Evolutionary conservation across 2,329 filamentous ascomycete species (phyloP).

Genomic region (Verruconis gallopava): DNA sequence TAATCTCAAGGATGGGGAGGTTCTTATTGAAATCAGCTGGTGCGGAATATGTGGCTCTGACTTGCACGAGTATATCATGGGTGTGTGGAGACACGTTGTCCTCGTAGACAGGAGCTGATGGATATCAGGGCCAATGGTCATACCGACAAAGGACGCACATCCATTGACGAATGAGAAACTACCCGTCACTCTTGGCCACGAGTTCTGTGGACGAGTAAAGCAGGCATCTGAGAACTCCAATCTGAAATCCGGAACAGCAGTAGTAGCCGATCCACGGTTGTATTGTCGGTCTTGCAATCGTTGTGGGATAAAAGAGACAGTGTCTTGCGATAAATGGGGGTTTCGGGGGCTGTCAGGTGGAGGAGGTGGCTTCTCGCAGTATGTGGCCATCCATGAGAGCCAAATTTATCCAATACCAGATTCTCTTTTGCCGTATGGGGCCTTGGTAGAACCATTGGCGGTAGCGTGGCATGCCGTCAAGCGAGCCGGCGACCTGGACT

Average conservation of each 20-base stretch:
- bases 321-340: conserved; percentile 16
- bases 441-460: conserved; percentile 20
- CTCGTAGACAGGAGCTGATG: not conserved
- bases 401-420: conserved; percentile 17
- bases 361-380: conserved; percentile 18
- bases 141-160: conserved; percentile 15
- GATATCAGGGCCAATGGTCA: conserved; percentile 13
- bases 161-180: conserved; percentile 14
- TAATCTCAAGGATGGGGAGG: conserved; percentile 16
- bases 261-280: conserved; percentile 20
- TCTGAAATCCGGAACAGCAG: conserved; percentile 17
- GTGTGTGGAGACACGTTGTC: conserved; percentile 9
- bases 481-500: conserved; percentile 11
- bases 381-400: conserved; percentile 16
- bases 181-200: conserved; percentile 21
- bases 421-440: conserved; percentile 15
- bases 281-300: conserved; percentile 17
- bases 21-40: conserved; percentile 19
- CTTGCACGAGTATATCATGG: conserved; percentile 19
- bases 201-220: conserved; percentile 19
- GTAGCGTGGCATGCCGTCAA: conserved; percentile 20
- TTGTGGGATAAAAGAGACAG: conserved; percentile 14
- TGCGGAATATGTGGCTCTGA: conserved; percentile 22
- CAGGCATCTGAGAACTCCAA: conserved; percentile 14
- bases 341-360: conserved; percentile 18